Base-by-base conservation (phyloP, 495 filamentous ascomycete genomes). In the Neurospora discreta region DNA sequence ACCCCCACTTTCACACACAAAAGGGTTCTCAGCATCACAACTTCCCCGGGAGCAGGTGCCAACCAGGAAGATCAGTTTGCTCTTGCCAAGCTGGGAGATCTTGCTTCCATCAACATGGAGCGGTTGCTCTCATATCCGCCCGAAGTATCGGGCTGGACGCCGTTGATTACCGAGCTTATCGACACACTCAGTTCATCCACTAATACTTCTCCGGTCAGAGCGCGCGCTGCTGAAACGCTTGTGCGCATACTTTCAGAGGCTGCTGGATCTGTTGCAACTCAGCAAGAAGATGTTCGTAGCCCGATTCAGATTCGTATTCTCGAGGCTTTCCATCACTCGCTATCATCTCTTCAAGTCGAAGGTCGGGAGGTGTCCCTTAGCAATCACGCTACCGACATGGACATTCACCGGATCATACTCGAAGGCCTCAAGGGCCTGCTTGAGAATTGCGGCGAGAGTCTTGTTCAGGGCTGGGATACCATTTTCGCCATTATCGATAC, bases 401-500 rank as follows among this genome's bases (percentile, higher is more conserved):
- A 97, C 40, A 91, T 97, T 18, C 95, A 98, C 78, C 89, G 89
- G 71, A 89, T 91, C 71, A 87, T 91, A 41, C 82, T 99, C 23
- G 94, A 97, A 71, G 89, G 91, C 3, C 82, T 99, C 36, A 91
- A 92, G 75, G 87, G 86, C 71, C 89, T 97, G 20, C 83, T 99
- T 8, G 95, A 98, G 75, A 91, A 95, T 72, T 94, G 91, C 76
- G 95, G 94, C 2, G 95, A 98, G 74, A 85, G 89, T 0, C 86
- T 99, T 30, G 83, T 89, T 10, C 87, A 87, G 70, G 94, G 93
- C 26, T 99, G 95, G 95, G 87, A 90, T 65, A 85, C 92, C 68
- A 89, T 92, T 5, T 97, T 99, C 75, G 90, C 90, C 68, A 89
- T 98, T 70, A 92, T 98, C 71, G 88, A 88, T 69, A 96, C 89